Percentiles rank a stretch among this genome's conserved stretches.
phyloP scores from a whole-genome alignment of 345 rosid species.

The Raphanus sativus region DNA sequence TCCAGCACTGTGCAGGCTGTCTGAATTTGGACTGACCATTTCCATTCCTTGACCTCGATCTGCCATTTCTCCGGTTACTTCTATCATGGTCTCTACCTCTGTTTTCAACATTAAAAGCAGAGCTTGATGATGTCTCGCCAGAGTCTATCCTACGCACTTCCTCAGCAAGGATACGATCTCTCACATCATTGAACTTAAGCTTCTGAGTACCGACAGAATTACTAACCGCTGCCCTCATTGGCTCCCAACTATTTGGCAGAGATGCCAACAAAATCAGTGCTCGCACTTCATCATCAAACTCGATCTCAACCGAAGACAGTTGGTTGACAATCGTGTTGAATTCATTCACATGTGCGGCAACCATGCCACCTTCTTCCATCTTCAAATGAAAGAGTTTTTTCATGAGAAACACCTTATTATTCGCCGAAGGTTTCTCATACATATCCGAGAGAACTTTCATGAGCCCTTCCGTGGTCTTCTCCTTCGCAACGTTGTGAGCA shows the following conservation, averaged over 20 bases:
- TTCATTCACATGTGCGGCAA: not conserved
- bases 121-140: not conserved
- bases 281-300: not conserved
- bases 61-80: not conserved
- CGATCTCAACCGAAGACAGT: not conserved
- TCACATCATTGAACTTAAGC: not conserved
- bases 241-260: not conserved
- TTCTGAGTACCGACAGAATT: not conserved
- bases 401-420: not conserved
- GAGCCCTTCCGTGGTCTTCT: too few relatives aligned
- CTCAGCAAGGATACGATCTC: not conserved
- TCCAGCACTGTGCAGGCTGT: not conserved
- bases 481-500: too few relatives aligned
- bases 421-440: not conserved
- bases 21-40: not conserved
- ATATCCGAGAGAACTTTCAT: too few relatives aligned
- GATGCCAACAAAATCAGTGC: not conserved
- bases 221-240: not conserved
- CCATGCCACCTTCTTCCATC: not conserved
- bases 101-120: not conserved
- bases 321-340: not conserved
- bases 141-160: not conserved
- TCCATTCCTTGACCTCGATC: not conserved
- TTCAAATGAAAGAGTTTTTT: not conserved
- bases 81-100: not conserved